Base-by-base conservation (phyloP, 106 monocot genomes). In the Platanthera guangdongensis region DNA sequence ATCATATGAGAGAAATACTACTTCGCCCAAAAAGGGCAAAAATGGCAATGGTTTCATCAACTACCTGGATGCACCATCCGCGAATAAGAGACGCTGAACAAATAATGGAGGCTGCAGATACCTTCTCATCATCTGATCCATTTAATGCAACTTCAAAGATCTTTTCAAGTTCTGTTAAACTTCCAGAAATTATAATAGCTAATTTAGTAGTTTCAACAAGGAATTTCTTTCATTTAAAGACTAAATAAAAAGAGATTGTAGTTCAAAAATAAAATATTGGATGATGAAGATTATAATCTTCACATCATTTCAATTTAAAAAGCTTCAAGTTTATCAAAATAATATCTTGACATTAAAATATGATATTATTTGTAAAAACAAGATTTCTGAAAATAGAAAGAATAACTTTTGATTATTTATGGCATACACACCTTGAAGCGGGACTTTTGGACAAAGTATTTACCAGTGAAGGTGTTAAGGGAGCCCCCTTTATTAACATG, bases 21-120 rank as follows among this genome's bases (percentile, higher is more conserved):
- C 30, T 13, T 10, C 3, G 4, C 70, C 47, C 16, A 70, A 9
- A 47, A 47, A 70, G 8, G 32, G 14, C 18, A 51, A 7, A 8
- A 19, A 11, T n/a, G 47, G 71, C 7, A 51, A 68, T 46, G 55
- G 28, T 12, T 21, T 71, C 22, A 47, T 51, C 10, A 67, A 73
- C 67, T 82, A 99, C 99, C 90, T 99, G 99, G 81, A 94, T 82
- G 88, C 90, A 92, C 94, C 99, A 99, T 68, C 99, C 99, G 80
- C 86, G 84, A 57, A 90, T 79, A 74, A 94, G 83, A 78, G 99
- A 91, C 49, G 94, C 94, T 76, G 94, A 91, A 88, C 94, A 99
- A 64, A 99, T 84, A 76, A 99, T 77, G 49, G 82, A 82, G 51
- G 99, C 94, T 77, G 94, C 99, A 74, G 85, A 88, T 81, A 94